Evolutionary conservation across 179 eudicot species (phyloP), one percentile per base, ranked within the genome.

Genomic region (Silene vulgaris): DNA sequence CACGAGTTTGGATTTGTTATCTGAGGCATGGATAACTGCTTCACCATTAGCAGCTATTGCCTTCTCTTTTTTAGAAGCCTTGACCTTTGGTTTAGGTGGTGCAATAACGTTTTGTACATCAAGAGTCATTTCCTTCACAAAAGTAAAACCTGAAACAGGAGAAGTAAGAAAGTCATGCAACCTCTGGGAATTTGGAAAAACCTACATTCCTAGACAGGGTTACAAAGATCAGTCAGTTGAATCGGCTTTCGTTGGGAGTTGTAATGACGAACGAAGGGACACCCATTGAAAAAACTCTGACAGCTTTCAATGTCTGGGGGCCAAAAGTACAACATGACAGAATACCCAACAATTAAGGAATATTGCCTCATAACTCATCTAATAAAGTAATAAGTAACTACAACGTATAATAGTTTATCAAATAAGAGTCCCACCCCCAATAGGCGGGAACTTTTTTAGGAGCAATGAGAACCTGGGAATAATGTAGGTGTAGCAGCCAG

Each of bases 121-220:
- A 71, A 88, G 87, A 45, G 97, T 90, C 81, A 92, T 90, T 80
- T 95, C 99, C 87, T 95, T 90, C 79, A 89, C 96, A 82, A 82
- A 80, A 64, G 88, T 79, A 80, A 84, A 90, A 65, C 96, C 96
- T 94, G 89, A 76, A 80, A 84, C 50, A 45, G 59, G 74, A 45
- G 12, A 79, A 72, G 8, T 61, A 73, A 29, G 0, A 37, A 75
- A 75, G 62, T 2, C 32, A 50, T 1, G 45, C 50, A 29, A 17
- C 69, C 4, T 12, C 0, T 35, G 40, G 59, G 8, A 8, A 17
- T 9, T n/a, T 16, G 19, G 16, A 32, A 30, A 66, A 66, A 5
- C 29, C 65, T 21, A 23, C 14, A 45, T 45, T 45, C 52, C 52
- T 45, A 45, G 52, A 45, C 52, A 45, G 52, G 52, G 14, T 45